Percentiles rank a stretch among this genome's conserved stretches.
Evolutionary conservation across 2,329 filamentous ascomycete genomes (phyloP).

Genomic region (Ceratocystis alfenasii): DNA sequence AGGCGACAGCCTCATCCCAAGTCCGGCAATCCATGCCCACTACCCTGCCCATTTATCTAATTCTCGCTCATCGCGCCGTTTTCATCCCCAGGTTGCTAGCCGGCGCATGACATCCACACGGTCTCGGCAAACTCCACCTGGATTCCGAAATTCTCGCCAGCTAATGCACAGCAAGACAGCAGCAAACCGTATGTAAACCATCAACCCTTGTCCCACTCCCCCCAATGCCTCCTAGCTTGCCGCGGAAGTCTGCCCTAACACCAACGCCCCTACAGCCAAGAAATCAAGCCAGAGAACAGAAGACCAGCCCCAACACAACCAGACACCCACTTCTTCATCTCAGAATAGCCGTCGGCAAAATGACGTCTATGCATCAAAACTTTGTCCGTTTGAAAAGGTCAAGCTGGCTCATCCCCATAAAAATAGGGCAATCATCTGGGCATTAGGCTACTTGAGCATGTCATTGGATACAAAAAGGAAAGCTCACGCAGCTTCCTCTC

Average conservation of each 20-base stretch:
- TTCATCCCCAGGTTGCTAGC: not conserved
- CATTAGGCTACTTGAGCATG: not conserved
- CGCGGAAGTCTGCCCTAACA: not conserved
- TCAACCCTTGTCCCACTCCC: not conserved
- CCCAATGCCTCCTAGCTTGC: not conserved
- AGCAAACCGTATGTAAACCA: not conserved
- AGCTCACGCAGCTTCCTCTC: not conserved
- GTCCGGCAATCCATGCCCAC: not conserved
- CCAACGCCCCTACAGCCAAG: not conserved
- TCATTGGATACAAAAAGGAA: not conserved
- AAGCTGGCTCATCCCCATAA: slow-evolving; percentile 1
- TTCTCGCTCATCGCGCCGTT: not conserved
- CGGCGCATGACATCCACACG: not conserved
- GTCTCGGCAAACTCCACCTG: not conserved
- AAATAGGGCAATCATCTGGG: not conserved
- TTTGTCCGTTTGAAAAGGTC: not conserved
- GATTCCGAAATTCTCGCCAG: not conserved
- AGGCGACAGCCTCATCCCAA: not conserved
- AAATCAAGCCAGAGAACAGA: not conserved
- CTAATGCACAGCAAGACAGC: not conserved
- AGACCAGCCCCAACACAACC: not conserved
- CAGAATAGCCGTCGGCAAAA: not conserved
- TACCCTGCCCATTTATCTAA: not conserved
- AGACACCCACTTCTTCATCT: not conserved
- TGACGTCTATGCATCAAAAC: not conserved